Evolutionary conservation across 2,329 filamentous ascomycete genomes (phyloP).

Genomic region (Talaromyces pinophilus): DNA sequence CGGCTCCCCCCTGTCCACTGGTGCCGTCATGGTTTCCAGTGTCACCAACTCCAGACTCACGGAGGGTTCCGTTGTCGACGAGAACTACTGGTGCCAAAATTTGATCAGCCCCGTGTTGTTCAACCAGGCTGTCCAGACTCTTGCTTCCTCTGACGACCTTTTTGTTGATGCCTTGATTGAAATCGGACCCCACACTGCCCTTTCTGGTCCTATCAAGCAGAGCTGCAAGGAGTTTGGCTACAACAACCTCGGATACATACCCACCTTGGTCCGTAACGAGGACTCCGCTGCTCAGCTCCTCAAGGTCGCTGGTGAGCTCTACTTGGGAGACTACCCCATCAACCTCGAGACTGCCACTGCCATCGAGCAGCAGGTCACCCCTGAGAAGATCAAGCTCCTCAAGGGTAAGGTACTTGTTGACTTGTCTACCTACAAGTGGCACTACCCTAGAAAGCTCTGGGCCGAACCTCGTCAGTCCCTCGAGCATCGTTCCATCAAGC

Average conservation of each 20-base stretch:
- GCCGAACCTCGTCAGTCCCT: slow-evolving; percentile 15
- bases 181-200: slow-evolving; percentile 27
- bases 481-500: neutral
- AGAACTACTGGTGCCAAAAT: slow-evolving; percentile 18
- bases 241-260: slow-evolving; percentile 7
- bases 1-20: slow-evolving; percentile 3
- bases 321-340: slow-evolving; percentile 14
- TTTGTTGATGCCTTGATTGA: slow-evolving; percentile 13
- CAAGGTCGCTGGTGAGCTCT: slow-evolving; percentile 14
- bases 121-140: slow-evolving; percentile 5
- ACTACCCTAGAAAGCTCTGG: slow-evolving; percentile 11
- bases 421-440: slow-evolving; percentile 19
- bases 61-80: neutral
- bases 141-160: neutral
- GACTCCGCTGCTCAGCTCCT: slow-evolving; percentile 13
- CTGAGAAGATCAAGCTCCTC: slow-evolving; percentile 7
- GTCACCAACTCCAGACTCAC: neutral
- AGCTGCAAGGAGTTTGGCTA: slow-evolving; percentile 18
- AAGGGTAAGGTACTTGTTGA: slow-evolving; percentile 12
- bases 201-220: slow-evolving; percentile 26
- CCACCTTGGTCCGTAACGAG: slow-evolving; percentile 22
- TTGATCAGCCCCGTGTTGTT: slow-evolving; percentile 20
- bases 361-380: neutral
- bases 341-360: slow-evolving; percentile 13
- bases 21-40: neutral